phyloP scores from a whole-genome alignment of 352 stramenopile genomes.

The Phytopythium chamaehyphon region DNA sequence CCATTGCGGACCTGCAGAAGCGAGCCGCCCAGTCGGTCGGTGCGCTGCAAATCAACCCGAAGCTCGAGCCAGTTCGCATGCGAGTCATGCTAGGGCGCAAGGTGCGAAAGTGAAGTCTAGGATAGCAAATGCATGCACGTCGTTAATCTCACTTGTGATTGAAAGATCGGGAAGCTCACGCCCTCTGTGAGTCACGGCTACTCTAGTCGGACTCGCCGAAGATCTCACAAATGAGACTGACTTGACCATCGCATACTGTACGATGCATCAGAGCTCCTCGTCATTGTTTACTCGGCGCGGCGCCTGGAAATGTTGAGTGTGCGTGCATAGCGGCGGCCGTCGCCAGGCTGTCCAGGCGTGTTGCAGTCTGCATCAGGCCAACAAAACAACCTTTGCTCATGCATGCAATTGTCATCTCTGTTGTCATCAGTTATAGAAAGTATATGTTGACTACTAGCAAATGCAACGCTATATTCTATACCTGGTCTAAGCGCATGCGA shows the following conservation, averaged over 20 bases:
- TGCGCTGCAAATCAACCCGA: constrained; percentile 38
- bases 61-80: constrained; percentile 28
- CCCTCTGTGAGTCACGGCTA: neutral
- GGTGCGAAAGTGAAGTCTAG: constrained; percentile 24
- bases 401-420: no score
- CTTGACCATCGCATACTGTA: neutral
- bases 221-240: neutral
- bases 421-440: no score
- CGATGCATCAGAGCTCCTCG: neutral
- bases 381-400: no score
- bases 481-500: no score
- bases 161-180: neutral
- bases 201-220: neutral
- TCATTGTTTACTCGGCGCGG: no score
- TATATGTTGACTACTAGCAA: no score
- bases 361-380: no score
- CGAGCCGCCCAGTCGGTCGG: constrained; percentile 51
- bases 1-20: constrained; percentile 55
- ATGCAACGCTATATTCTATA: no score
- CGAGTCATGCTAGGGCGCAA: constrained; percentile 32
- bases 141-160: neutral
- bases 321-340: no score
- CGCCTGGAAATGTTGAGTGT: no score
- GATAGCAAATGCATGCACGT: no score
- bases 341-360: no score